Evolutionary conservation across 192 early-diverging fungal species (phyloP), one percentile per base, ranked within the genome.

Genomic region (Backusella tarrabulga): DNA sequence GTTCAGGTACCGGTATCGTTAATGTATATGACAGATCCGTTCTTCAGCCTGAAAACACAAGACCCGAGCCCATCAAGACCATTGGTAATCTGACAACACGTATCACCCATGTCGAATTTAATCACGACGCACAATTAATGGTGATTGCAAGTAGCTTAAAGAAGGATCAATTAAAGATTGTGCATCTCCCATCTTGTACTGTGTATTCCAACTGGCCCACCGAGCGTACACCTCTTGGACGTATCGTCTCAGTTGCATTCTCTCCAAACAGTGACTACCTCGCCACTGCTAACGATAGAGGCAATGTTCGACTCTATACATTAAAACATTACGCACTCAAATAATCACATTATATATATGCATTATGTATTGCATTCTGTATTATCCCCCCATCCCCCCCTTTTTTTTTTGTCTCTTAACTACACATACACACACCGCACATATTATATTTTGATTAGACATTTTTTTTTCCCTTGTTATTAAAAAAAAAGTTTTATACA

Each of bases 161-260:
- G 72, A 89, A 92, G 77, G 93, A 96, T 78, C 89, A 94, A 68
- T 83, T 99, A 72, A 87, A 91, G 72, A 75, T 99, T 15, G 86
- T 96, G 6, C 95, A 99, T 85, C 76, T 95, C 67, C 94, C 95
- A 6, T 91, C 94, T 0, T 81, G 88, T 35, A 88, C 89, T 17
- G 95, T 97, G 46, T 97, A 95, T 84, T 76, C 87, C 72, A 99
- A 99, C 87, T 99, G 98, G 98, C 98, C 98, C n/a, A 95, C 94
- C 0, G 72, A 75, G 5, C 80, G 81, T 12, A 97, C 96, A 19
- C 94, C 95, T 17, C 85, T 99, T 34, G 90, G 93, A 12, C 91
- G 94, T 82, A 94, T 98, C 41, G 85, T 90, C 52, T 85, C 84
- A 50, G 80, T 95, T 44, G 91, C 87, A 50, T 98, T 97, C 78